Evolutionary conservation across 305 asterid genomes (phyloP).

Genomic region (Solanum hybrid): DNA sequence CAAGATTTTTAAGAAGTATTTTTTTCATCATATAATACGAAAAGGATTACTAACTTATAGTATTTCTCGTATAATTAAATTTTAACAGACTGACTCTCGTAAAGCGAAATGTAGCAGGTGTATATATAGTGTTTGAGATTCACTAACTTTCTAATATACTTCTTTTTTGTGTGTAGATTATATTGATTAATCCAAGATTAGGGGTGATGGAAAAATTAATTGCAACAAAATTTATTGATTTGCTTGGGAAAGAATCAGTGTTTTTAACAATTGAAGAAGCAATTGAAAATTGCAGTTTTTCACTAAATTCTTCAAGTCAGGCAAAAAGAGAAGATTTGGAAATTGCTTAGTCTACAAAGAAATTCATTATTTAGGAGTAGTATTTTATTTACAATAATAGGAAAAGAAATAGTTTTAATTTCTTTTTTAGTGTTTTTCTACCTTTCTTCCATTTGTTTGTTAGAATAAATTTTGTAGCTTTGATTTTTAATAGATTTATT

Average conservation of each 20-base stretch:
- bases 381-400: background rate
- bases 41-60: background rate
- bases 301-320: slow-evolving; percentile 11
- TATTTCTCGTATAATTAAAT: background rate
- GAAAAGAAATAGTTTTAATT: background rate
- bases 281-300: slow-evolving; percentile 42
- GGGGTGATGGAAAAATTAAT: slow-evolving; percentile 67
- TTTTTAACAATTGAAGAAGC: slow-evolving; percentile 63
- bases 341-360: background rate
- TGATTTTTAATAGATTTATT: background rate
- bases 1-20: background rate
- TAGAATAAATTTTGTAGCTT: background rate
- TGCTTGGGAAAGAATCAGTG: slow-evolving; percentile 49
- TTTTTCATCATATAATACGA: background rate
- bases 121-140: background rate
- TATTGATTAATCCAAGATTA: slow-evolving; percentile 63
- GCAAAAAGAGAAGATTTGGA: background rate
- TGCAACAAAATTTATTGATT: slow-evolving; percentile 34
- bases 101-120: background rate
- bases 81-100: background rate
- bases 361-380: no score
- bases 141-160: background rate
- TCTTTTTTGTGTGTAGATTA: slow-evolving; percentile 36
- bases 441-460: background rate
- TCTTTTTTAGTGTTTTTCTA: background rate